A percentile compares a stretch with the other conserved stretches of the same genome.
These are phyloP conservation scores for Sclerotiophoma versabilis DNA, from an alignment of 2,329 filamentous ascomycete species.

Conservation along the genomic window DNA sequence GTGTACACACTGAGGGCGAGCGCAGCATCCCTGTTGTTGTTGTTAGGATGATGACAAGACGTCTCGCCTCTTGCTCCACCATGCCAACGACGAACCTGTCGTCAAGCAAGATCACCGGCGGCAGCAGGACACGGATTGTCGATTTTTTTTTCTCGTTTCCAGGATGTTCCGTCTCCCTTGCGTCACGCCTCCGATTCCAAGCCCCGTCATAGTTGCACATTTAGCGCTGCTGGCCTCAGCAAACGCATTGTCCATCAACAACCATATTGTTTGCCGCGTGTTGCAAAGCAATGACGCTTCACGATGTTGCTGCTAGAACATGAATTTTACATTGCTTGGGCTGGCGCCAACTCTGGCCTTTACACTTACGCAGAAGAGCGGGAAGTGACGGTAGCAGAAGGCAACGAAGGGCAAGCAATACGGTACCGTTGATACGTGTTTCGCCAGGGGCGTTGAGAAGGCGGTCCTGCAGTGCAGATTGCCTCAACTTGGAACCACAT, in stretches of 20 bases:
- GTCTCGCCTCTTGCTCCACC: constrained; percentile 21
- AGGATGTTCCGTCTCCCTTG: constrained; percentile 37
- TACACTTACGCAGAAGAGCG: constrained; percentile 6
- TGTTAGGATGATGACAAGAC: constrained; percentile 20
- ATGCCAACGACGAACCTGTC: constrained; percentile 17
- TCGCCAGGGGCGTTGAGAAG: constrained; percentile 44
- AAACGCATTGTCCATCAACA: constrained; percentile 25
- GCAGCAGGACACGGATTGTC: constrained; percentile 30
- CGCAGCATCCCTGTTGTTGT: constrained; percentile 10
- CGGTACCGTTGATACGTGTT: constrained; percentile 36
- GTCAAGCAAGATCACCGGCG: constrained; percentile 34
- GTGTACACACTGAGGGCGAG: constrained; percentile 10
- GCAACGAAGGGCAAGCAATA: constrained; percentile 27
- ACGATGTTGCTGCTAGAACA: constrained; percentile 23
- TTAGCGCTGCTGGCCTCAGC: constrained; percentile 36
- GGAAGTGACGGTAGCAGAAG: constrained; percentile 19
- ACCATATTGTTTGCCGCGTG: constrained; percentile 22
- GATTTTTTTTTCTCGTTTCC: constrained; percentile 28
- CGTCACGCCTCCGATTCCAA: constrained; percentile 30
- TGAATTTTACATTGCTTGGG: constrained; percentile 19
- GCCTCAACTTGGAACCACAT: constrained; percentile 46
- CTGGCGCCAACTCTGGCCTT: constrained; percentile 15
- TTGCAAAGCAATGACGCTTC: constrained; percentile 38
- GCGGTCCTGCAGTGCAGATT: constrained; percentile 48
- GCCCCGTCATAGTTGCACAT: constrained; percentile 41